Percentiles rank a stretch among this genome's conserved stretches.
phyloP scores from a whole-genome alignment of 2,329 filamentous ascomycete genomes.

The Fusarium coffeatum region DNA sequence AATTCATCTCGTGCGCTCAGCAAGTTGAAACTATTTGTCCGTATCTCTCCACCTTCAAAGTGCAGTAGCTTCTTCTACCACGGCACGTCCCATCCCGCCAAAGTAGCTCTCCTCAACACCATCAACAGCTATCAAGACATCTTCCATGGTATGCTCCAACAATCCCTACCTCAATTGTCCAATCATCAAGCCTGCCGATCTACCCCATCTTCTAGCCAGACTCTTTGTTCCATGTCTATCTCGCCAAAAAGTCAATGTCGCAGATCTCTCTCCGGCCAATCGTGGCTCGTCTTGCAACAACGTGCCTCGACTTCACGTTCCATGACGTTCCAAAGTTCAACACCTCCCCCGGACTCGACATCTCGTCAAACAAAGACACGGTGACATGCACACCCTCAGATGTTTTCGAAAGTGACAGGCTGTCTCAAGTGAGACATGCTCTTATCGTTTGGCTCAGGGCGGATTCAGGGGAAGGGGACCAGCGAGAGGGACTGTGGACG shows the following conservation, averaged over 20 bases:
- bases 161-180: conserved; percentile 33
- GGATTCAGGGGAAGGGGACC: conserved; percentile 32
- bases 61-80: conserved; percentile 1
- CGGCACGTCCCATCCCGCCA: conserved; percentile 44
- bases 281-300: conserved; percentile 35
- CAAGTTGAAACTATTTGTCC: background rate
- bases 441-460: conserved; percentile 12
- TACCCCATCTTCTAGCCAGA: conserved; percentile 46
- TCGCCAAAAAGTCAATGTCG: conserved; percentile 30
- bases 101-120: conserved; percentile 2
- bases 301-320: conserved; percentile 41
- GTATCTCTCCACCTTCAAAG: background rate
- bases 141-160: conserved; percentile 1
- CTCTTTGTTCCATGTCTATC: conserved; percentile 24
- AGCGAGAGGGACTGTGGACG: conserved; percentile 19
- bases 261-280: conserved; percentile 39
- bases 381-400: conserved; percentile 2
- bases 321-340: conserved; percentile 23
- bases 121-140: conserved; percentile 29
- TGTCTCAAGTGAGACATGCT: conserved; percentile 30
- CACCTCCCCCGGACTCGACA: conserved; percentile 14
- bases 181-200: conserved; percentile 22
- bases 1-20: background rate
- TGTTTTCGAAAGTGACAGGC: conserved; percentile 8
- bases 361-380: background rate